Conservation (phyloP, 495 filamentous ascomycete genomes). For the Trichoderma erinaceum region DNA sequence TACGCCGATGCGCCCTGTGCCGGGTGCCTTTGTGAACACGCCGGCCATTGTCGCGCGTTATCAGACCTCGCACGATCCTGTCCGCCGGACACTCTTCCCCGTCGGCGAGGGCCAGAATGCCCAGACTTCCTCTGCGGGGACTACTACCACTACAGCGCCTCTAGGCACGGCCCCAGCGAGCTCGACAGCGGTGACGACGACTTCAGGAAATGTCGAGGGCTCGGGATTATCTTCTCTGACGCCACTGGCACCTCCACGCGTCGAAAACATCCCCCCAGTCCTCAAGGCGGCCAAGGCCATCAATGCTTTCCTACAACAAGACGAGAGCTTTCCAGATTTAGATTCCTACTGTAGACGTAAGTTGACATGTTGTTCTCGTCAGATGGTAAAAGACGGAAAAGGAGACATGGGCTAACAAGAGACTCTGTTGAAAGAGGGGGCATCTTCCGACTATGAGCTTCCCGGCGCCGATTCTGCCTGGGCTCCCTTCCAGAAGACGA, state of each 20-base stretch:
- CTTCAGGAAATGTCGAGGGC: not conserved
- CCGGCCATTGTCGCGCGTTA: constrained; percentile 45
- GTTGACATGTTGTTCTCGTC: constrained; percentile 27
- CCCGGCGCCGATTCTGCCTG: constrained; percentile 56
- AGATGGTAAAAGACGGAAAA: not conserved
- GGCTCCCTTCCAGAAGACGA: constrained; percentile 80
- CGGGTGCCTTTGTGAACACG: constrained; percentile 69
- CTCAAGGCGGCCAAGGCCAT: constrained; percentile 78
- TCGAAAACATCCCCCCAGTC: constrained; percentile 46
- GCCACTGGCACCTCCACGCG: constrained; percentile 16
- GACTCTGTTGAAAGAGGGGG: constrained; percentile 44
- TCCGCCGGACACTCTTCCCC: constrained; percentile 37
- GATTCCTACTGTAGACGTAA: constrained; percentile 86
- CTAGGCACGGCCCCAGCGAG: not conserved
- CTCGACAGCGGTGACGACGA: constrained; percentile 17
- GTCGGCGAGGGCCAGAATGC: constrained; percentile 15
- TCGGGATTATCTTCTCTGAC: constrained; percentile 10
- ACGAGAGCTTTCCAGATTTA: constrained; percentile 79
- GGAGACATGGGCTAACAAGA: not conserved
- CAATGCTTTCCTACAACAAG: constrained; percentile 65
- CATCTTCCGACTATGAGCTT: constrained; percentile 90
- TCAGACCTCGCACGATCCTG: constrained; percentile 29
- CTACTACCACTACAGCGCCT: not conserved
- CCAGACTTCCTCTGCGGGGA: not conserved
- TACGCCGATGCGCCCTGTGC: constrained; percentile 60